phyloP scores from a whole-genome alignment of 2,329 filamentous ascomycete genomes.

The Thyridium curvatum region DNA sequence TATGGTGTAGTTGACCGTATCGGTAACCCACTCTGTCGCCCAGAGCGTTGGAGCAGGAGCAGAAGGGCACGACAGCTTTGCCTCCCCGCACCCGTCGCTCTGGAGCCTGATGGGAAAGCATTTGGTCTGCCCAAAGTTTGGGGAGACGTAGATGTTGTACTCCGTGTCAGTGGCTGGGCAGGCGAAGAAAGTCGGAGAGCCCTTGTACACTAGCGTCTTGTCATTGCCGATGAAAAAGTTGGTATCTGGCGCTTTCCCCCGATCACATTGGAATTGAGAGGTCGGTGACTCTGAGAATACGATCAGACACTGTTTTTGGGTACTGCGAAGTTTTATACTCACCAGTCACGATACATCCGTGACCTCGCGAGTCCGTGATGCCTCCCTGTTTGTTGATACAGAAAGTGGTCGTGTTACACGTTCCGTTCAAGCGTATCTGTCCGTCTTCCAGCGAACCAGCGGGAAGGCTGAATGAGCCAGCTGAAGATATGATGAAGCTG shows the following conservation, averaged over 20 bases:
- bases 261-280: constrained; percentile 8
- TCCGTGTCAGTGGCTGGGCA: constrained; percentile 10
- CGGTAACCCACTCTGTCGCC: no score
- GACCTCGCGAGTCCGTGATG: constrained; percentile 7
- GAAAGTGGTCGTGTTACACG: constrained; percentile 6
- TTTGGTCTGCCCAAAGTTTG: constrained; percentile 10
- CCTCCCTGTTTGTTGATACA: constrained; percentile 3
- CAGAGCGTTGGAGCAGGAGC: no score
- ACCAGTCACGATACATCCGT: constrained; percentile 9
- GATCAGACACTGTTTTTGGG: no score
- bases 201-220: constrained; percentile 6
- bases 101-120: constrained; percentile 6
- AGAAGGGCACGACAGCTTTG: no score
- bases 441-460: constrained; percentile 7
- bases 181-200: constrained; percentile 7
- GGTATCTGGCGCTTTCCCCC: constrained; percentile 1
- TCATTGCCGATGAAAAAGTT: constrained; percentile 5
- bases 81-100: no score
- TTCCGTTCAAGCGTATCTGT: constrained; percentile 10
- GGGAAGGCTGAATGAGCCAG: no score
- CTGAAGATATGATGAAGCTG: no score
- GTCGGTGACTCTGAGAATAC: constrained; percentile 1
- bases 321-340: neutral
- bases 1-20: no score
- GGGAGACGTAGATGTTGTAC: constrained; percentile 9